A percentile compares a stretch with the other conserved stretches of the same genome.
Conservation (phyloP, 1,139 yeast species). For the Yamadazyma epiphylla region DNA sequence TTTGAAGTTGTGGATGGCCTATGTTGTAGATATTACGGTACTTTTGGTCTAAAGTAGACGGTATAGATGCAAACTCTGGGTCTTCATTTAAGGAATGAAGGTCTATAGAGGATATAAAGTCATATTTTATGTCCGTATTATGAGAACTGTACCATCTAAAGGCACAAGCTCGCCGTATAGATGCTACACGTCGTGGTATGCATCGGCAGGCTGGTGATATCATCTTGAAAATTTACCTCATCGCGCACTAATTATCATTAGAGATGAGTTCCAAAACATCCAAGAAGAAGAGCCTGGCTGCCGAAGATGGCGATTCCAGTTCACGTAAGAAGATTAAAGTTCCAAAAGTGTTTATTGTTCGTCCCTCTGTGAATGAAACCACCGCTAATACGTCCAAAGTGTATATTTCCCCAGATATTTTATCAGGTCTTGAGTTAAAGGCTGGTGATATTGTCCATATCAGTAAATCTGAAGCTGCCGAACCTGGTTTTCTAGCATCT, state of each 20-base stretch:
- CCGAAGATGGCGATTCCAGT: conserved; percentile 13
- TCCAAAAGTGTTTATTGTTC: conserved; percentile 50
- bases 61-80: too few relatives aligned
- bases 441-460: conserved; percentile 55
- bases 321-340: conserved; percentile 40
- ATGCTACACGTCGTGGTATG: too few relatives aligned
- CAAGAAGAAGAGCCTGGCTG: conserved; percentile 16
- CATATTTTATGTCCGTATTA: too few relatives aligned
- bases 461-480: conserved; percentile 41
- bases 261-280: conserved; percentile 10
- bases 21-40: conserved; percentile 1
- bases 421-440: conserved; percentile 50
- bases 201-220: too few relatives aligned
- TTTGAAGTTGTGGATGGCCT: conserved; percentile 4
- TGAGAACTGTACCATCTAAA: too few relatives aligned
- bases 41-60: too few relatives aligned
- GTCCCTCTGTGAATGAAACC: conserved; percentile 41
- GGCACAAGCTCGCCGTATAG: too few relatives aligned
- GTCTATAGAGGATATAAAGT: too few relatives aligned
- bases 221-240: too few relatives aligned
- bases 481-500: conserved; percentile 45
- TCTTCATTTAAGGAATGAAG: too few relatives aligned
- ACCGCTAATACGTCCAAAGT: conserved; percentile 37
- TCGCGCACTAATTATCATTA: too few relatives aligned
- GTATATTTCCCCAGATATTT: conserved; percentile 47